Evolutionary conservation across 495 filamentous ascomycete genomes (phyloP).

Genomic region (Penicillium fimorum): DNA sequence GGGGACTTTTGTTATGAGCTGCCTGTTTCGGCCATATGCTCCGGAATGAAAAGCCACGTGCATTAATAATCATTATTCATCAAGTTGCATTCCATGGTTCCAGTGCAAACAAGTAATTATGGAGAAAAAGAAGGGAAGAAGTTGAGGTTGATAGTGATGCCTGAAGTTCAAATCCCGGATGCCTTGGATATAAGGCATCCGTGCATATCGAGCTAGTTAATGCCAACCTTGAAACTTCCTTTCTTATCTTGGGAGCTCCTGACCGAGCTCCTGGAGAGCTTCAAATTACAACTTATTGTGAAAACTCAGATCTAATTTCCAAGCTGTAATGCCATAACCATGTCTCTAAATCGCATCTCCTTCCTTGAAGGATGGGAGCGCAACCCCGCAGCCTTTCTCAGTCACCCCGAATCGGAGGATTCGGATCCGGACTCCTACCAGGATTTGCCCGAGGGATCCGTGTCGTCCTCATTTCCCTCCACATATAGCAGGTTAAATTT

Average conservation of each 20-base stretch:
- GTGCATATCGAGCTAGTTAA: constrained; percentile 1
- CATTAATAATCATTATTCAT: not conserved
- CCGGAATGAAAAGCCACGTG: not conserved
- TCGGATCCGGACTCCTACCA: constrained; percentile 24
- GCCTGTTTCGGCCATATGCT: constrained; percentile 5
- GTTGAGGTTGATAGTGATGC: not conserved
- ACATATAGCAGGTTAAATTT: constrained; percentile 44
- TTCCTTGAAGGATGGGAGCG: constrained; percentile 48
- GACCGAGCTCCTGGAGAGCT: not conserved
- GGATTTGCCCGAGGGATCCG: constrained; percentile 35
- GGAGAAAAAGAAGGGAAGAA: not conserved
- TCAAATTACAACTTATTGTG: not conserved
- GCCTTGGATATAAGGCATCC: not conserved
- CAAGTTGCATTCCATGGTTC: not conserved
- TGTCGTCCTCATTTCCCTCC: constrained; percentile 46
- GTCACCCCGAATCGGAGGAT: constrained; percentile 21
- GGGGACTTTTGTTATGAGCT: not conserved
- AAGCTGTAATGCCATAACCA: constrained; percentile 8
- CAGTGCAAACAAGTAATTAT: not conserved
- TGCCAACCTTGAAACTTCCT: constrained; percentile 1
- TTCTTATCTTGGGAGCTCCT: not conserved
- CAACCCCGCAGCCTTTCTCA: constrained; percentile 35
- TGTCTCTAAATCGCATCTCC: constrained; percentile 38
- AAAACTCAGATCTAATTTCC: not conserved
- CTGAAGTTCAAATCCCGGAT: not conserved